A percentile compares a stretch with the other conserved stretches of the same genome.
phyloP scores from a whole-genome alignment of 495 filamentous ascomycete genomes.

The Daldinia vernicosa region DNA sequence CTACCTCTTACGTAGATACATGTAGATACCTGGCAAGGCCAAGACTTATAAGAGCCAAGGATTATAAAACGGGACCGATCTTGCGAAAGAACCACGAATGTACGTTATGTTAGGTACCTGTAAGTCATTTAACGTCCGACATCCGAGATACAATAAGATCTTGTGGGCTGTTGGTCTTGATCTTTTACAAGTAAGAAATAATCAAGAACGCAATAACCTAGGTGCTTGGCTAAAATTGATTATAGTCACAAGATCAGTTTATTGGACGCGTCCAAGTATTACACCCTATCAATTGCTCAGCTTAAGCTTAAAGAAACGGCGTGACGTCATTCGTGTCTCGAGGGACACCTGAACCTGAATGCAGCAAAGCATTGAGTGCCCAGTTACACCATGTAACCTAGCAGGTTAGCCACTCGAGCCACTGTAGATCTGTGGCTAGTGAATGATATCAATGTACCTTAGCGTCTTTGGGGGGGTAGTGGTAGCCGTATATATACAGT shows the following conservation, averaged over 20 bases:
- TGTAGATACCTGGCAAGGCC: background rate
- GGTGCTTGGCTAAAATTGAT: background rate
- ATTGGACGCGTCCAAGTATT: too few species aligned
- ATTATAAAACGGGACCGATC: slow-evolving; percentile 4
- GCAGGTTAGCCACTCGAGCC: background rate
- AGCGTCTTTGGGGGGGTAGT: too few species aligned
- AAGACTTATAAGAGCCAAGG: background rate
- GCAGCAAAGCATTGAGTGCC: too few species aligned
- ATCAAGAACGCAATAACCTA: background rate
- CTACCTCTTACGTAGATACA: background rate
- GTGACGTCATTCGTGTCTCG: too few species aligned
- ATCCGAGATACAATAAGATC: background rate
- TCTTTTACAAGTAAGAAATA: background rate
- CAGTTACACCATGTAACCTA: too few species aligned
- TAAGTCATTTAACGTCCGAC: slow-evolving; percentile 3
- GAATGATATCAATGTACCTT: too few species aligned
- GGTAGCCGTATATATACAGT: too few species aligned
- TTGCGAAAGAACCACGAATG: background rate
- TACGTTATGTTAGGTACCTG: too few species aligned
- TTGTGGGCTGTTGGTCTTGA: background rate
- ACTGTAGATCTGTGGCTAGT: background rate
- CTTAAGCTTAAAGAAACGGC: too few species aligned
- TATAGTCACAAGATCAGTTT: too few species aligned
- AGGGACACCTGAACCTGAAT: too few species aligned
- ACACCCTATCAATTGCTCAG: too few species aligned